Evolutionary conservation across 345 rosid species (phyloP).

Genomic region (Jatropha curcas): DNA sequence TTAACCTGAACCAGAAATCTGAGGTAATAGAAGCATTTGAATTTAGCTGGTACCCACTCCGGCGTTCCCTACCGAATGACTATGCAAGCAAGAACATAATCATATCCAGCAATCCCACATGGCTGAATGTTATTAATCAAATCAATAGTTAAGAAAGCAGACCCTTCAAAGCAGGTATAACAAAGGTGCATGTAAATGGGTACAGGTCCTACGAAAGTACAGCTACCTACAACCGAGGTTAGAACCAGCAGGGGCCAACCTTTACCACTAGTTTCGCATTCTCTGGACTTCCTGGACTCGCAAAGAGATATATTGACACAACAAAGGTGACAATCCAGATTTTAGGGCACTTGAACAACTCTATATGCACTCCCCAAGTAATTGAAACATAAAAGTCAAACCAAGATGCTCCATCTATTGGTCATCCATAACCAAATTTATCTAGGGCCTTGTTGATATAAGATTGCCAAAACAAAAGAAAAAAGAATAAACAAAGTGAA

Average conservation of each 20-base stretch:
- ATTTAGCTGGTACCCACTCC: background rate
- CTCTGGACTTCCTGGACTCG: background rate
- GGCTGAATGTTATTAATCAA: background rate
- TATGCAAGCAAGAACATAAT: background rate
- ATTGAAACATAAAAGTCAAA: constrained; percentile 3
- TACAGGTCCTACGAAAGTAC: background rate
- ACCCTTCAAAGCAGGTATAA: background rate
- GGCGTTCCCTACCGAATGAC: background rate
- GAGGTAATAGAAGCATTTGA: background rate
- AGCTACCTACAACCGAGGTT: background rate
- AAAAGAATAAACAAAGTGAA: no score
- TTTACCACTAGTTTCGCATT: background rate
- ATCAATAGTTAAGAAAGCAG: background rate
- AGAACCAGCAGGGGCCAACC: background rate
- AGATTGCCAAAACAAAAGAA: background rate
- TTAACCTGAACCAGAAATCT: constrained; percentile 6
- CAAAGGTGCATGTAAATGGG: background rate
- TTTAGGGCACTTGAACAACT: background rate
- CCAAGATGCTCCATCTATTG: background rate
- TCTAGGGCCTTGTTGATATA: background rate
- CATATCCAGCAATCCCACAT: background rate
- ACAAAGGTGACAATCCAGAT: background rate
- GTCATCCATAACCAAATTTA: background rate
- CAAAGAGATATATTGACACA: background rate
- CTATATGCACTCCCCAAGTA: background rate